Conservation (phyloP, 1,139 yeast genomes). For the Scheffersomyces titani region DNA sequence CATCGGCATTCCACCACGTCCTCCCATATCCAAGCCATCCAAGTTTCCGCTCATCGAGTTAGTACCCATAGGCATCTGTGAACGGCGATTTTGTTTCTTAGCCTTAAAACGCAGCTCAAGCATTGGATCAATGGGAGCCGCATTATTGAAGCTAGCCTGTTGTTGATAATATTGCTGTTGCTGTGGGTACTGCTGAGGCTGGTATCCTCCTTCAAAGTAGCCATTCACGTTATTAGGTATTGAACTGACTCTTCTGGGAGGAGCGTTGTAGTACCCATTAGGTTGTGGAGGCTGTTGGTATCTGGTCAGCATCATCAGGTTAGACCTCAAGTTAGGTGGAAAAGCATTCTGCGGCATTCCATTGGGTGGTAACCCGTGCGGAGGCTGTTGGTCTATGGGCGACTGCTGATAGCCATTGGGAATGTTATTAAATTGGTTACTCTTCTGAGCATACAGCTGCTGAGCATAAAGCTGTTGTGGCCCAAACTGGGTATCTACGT, state of each 20-base stretch:
- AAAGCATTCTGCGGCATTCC: constrained; percentile 32
- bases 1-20: constrained; percentile 54
- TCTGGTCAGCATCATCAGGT: constrained; percentile 15
- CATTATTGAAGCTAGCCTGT: constrained; percentile 17
- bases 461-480: constrained; percentile 7
- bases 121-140: constrained; percentile 30
- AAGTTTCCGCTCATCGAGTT: constrained; percentile 28
- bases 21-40: constrained; percentile 47
- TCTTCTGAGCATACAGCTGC: constrained; percentile 5
- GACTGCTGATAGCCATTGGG: constrained; percentile 4
- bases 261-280: constrained; percentile 3
- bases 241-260: constrained; percentile 16
- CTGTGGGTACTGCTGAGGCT: constrained; percentile 2
- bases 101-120: constrained; percentile 27
- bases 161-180: constrained; percentile 1
- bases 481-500: constrained; percentile 3
- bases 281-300: constrained; percentile 14
- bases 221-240: constrained; percentile 16
- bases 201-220: constrained; percentile 10
- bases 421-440: constrained; percentile 2
- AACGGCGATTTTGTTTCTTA: constrained; percentile 38
- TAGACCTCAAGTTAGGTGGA: constrained; percentile 25
- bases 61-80: constrained; percentile 27
- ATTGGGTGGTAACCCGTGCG: constrained; percentile 39
- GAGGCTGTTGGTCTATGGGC: constrained; percentile 19